Evolutionary conservation across 495 filamentous ascomycete species (phyloP).

Genomic region (Massariosphaeria phaeospora): DNA sequence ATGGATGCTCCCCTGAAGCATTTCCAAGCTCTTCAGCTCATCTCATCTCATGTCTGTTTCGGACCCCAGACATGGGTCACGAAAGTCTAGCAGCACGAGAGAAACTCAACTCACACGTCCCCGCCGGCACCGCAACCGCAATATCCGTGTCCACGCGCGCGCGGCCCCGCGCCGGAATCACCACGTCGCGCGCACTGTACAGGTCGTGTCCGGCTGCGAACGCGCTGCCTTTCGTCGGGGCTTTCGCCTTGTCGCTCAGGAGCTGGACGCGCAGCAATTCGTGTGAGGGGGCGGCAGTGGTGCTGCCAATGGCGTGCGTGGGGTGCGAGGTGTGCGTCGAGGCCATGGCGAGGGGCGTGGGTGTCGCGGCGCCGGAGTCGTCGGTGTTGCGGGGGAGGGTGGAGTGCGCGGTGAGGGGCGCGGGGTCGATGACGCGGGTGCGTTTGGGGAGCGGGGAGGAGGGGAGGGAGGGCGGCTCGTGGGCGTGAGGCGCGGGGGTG

Average conservation of each 20-base stretch:
- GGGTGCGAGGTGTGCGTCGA: slow-evolving; percentile 14
- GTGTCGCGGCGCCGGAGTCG: slow-evolving; percentile 32
- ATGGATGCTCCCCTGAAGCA: no score
- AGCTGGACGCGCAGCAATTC: slow-evolving; percentile 80
- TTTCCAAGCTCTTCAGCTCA: no score
- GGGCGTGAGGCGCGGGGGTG: slow-evolving; percentile 32
- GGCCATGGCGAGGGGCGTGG: slow-evolving; percentile 26
- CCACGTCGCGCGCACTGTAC: slow-evolving; percentile 65
- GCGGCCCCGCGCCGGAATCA: slow-evolving; percentile 76
- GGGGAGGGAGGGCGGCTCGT: slow-evolving; percentile 55
- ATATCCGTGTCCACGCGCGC: slow-evolving; percentile 85
- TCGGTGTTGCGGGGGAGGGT: slow-evolving; percentile 17
- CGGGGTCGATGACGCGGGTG: slow-evolving; percentile 46
- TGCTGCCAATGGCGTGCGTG: slow-evolving; percentile 29
- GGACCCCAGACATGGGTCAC: no score
- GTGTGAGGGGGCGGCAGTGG: slow-evolving; percentile 30
- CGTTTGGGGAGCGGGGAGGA: slow-evolving; percentile 63
- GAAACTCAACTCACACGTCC: slow-evolving; percentile 62
- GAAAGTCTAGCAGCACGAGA: not conserved
- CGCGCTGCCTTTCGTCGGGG: slow-evolving; percentile 81
- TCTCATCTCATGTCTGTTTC: no score
- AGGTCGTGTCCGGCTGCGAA: slow-evolving; percentile 93
- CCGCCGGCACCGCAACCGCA: slow-evolving; percentile 77
- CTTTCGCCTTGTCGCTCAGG: slow-evolving; percentile 62
- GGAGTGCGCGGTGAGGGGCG: slow-evolving; percentile 5